phyloP scores from a whole-genome alignment of 2,329 filamentous ascomycete genomes.

The Sclerotinia glacialis region DNA sequence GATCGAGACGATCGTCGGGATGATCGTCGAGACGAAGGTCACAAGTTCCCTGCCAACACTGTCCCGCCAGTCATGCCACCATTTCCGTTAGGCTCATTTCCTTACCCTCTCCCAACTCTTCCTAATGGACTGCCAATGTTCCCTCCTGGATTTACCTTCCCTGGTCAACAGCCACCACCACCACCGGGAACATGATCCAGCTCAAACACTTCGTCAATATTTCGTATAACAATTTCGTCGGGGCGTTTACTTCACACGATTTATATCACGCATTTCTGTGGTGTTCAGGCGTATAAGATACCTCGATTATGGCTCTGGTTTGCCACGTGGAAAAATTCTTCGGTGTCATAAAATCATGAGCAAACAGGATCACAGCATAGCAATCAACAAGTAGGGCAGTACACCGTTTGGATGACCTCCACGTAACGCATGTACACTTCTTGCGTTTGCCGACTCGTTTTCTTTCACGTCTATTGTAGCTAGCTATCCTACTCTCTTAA shows the following conservation, averaged over 20 bases:
- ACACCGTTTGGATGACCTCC: not conserved
- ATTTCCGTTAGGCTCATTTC: slow-evolving; percentile 28
- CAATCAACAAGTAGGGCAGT: not conserved
- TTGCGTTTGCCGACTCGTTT: not conserved
- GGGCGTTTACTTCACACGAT: not conserved
- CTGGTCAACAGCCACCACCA: slow-evolving; percentile 34
- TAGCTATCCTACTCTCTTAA: slow-evolving; percentile 3
- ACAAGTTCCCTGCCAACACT: slow-evolving; percentile 27
- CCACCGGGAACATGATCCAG: slow-evolving; percentile 32
- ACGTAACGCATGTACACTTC: not conserved
- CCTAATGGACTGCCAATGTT: slow-evolving; percentile 52
- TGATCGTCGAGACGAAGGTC: slow-evolving; percentile 25
- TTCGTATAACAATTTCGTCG: slow-evolving; percentile 1
- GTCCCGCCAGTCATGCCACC: slow-evolving; percentile 31
- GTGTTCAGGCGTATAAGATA: slow-evolving; percentile 22
- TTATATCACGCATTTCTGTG: slow-evolving; percentile 17
- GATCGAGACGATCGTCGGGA: slow-evolving; percentile 24
- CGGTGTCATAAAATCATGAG: slow-evolving; percentile 7
- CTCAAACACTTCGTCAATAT: slow-evolving; percentile 13
- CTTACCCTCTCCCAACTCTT: slow-evolving; percentile 46
- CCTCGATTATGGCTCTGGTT: slow-evolving; percentile 12
- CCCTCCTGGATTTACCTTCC: slow-evolving; percentile 47
- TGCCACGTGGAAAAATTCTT: slow-evolving; percentile 1
- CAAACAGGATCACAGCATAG: slow-evolving; percentile 20
- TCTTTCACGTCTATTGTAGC: slow-evolving; percentile 1